Conservation (phyloP, 129 eudicot species). For the Scalesia atractyloides region DNA sequence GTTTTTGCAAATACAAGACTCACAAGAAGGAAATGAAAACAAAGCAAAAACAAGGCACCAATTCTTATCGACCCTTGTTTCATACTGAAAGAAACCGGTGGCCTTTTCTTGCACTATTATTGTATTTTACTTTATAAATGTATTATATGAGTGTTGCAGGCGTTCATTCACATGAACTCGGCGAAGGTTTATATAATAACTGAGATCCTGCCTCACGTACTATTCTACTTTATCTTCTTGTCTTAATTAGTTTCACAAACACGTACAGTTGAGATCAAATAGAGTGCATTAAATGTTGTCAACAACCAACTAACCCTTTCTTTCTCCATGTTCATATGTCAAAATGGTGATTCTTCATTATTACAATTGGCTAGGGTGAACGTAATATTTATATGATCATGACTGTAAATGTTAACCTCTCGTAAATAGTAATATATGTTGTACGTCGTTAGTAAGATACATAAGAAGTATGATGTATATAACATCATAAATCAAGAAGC, state of each 20-base stretch:
- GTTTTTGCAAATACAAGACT: slow-evolving; percentile 42
- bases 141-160: background rate
- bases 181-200: slow-evolving; percentile 31
- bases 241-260: background rate
- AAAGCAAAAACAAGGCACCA: slow-evolving; percentile 37
- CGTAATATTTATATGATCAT: background rate
- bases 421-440: too few species aligned
- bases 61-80: slow-evolving; percentile 8
- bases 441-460: background rate
- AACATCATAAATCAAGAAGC: too few species aligned
- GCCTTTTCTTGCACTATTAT: background rate
- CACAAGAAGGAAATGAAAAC: slow-evolving; percentile 41
- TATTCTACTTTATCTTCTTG: too few species aligned
- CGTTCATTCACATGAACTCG: background rate
- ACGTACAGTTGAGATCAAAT: background rate
- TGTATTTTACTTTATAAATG: background rate
- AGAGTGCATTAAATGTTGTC: slow-evolving; percentile 31
- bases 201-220: background rate
- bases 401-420: background rate
- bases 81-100: slow-evolving; percentile 16
- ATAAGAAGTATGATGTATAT: background rate
- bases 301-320: slow-evolving; percentile 34
- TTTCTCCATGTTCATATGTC: slow-evolving; percentile 6
- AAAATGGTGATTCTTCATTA: background rate
- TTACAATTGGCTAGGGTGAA: background rate